Base-by-base conservation (phyloP, 2,329 filamentous ascomycete genomes). In the Fusarium sp. region DNA sequence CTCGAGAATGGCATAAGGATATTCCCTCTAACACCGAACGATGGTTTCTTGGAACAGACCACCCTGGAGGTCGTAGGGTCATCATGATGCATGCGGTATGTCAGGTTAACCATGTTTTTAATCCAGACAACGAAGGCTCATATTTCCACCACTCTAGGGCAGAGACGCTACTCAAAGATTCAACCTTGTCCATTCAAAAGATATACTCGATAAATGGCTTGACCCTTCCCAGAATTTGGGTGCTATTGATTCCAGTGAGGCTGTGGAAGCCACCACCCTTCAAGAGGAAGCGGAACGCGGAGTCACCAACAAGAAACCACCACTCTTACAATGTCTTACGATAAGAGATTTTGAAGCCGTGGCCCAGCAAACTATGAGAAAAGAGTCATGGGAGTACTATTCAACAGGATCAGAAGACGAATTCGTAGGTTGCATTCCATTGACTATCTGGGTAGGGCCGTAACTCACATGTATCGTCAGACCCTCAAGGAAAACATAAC, bases 341-440 rank as follows among this genome's bases (percentile, higher is more conserved):
- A 58, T 71, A 12, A 65, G n/a, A 6, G 69, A 71, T 2, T 71
- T 71, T 0, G 69, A 71, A 17, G 20, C 5, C 6, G 65, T 72
- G 6, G 69, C 69, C 10, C 59, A 33, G 4, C 40, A 57, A 0
- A 6, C 12, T 2, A 69, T 71, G 69, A 61, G 64, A 12, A 45
- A 6, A 32, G 32, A 58, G 6, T 59, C 69, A 17, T 72, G 70
- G 70, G 69, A 72, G 9, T 72, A 72, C 30, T 72, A 72, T 33
- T 72, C 70, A 2, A 72, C 70, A 3, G 70, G 69, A 11, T 45
- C 69, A 20, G 70, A 72, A n/a, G 70, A 72, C 17, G 70, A 72
- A 20, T 66, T 72, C 14, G 70, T 72, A 37, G n/a, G 70, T 45
- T n/a, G 0, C 12, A 25, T 15, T 6, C 22, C 15, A n/a, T 22